Evolutionary conservation across 192 early-diverging fungal genomes (phyloP).

Genomic region (Allomyces macrogynus): DNA sequence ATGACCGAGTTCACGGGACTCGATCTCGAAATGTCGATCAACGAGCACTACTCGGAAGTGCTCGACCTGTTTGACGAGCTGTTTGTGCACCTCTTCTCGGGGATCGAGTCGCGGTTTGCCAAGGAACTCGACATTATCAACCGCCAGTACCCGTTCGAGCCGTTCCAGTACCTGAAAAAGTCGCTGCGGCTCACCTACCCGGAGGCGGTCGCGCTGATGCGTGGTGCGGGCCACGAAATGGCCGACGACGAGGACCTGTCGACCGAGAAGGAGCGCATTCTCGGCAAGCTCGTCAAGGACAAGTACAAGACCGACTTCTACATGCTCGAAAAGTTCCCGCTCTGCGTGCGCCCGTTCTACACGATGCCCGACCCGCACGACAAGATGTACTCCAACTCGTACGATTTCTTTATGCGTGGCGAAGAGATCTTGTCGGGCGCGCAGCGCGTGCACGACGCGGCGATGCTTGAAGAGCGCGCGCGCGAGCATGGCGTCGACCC

Average conservation of each 20-base stretch:
- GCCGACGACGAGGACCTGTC: conserved; percentile 84
- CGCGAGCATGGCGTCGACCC: conserved; percentile 56
- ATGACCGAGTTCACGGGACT: conserved; percentile 98
- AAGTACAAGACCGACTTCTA: conserved; percentile 97
- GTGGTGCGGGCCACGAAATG: conserved; percentile 68
- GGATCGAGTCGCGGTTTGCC: conserved; percentile 58
- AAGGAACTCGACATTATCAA: conserved; percentile 69
- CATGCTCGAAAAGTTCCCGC: conserved; percentile 99
- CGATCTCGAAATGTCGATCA: conserved; percentile 97
- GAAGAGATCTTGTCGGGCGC: conserved; percentile 98
- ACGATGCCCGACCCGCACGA: conserved; percentile 91
- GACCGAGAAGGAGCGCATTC: conserved; percentile 62
- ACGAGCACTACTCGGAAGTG: conserved; percentile 99
- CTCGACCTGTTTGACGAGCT: conserved; percentile 80
- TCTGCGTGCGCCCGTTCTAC: conserved; percentile 89
- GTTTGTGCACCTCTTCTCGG: conserved; percentile 80
- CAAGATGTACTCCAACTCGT: conserved; percentile 89
- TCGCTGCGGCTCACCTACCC: conserved; percentile 63
- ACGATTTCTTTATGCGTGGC: conserved; percentile 98
- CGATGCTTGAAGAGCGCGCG: conserved; percentile 53
- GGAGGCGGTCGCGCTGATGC: conserved; percentile 75
- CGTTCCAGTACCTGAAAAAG: conserved; percentile 69
- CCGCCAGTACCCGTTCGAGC: conserved; percentile 78
- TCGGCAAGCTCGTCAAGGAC: conserved; percentile 74
- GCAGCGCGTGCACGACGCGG: conserved; percentile 91